Conservation (phyloP, 306 rosid genomes). For the Hippophae gyantsensis region DNA sequence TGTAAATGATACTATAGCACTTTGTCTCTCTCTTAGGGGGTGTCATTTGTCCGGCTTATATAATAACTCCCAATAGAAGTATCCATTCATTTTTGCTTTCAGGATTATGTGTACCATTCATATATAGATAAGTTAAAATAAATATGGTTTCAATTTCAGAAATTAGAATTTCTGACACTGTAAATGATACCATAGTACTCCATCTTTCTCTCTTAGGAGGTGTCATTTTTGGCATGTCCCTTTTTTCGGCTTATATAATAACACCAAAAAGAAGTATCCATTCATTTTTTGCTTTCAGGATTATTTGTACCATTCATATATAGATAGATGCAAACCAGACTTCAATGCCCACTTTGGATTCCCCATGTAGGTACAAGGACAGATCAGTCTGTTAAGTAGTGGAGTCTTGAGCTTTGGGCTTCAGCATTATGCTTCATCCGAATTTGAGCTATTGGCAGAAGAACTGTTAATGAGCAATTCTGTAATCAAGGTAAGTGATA, state of each 20-base stretch:
- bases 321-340: not conserved
- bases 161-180: slow-evolving; percentile 4
- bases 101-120: not conserved
- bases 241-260: too few species aligned
- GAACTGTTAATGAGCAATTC: slow-evolving; percentile 95
- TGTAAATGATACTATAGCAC: too few species aligned
- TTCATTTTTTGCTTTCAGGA: too few species aligned
- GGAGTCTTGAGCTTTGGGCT: slow-evolving; percentile 94
- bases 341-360: slow-evolving; percentile 5
- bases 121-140: too few species aligned
- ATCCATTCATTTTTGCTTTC: too few species aligned
- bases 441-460: slow-evolving; percentile 95
- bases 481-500: slow-evolving; percentile 59
- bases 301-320: not conserved
- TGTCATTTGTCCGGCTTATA: too few species aligned
- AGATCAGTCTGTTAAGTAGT: slow-evolving; percentile 73
- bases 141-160: not conserved
- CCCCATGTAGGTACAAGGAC: slow-evolving; percentile 82
- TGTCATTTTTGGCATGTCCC: too few species aligned
- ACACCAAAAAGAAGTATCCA: too few species aligned
- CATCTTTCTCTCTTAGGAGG: too few species aligned
- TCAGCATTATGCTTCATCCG: slow-evolving; percentile 80
- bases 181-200: too few species aligned
- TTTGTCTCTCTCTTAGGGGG: too few species aligned
- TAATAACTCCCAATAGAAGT: too few species aligned